phyloP scores from a whole-genome alignment of 1,139 yeast genomes.

The Petasospora rhodanensis region DNA sequence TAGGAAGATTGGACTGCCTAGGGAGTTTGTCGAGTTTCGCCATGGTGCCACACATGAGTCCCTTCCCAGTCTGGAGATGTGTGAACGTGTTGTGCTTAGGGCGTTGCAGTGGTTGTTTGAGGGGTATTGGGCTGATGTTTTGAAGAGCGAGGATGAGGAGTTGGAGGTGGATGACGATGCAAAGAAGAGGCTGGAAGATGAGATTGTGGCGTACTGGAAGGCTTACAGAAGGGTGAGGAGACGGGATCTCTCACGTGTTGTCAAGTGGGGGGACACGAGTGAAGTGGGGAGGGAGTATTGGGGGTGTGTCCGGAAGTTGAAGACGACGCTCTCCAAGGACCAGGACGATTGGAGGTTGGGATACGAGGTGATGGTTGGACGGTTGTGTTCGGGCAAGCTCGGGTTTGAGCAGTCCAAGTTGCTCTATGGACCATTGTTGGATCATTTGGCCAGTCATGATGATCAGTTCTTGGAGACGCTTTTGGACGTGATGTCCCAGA shows the following conservation, averaged over 20 bases:
- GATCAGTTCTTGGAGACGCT: constrained; percentile 10
- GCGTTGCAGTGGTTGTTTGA: constrained; percentile 75
- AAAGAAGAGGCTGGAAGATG: constrained; percentile 30
- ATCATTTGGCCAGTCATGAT: constrained; percentile 14
- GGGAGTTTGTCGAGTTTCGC: constrained; percentile 82
- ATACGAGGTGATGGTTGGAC: constrained; percentile 9
- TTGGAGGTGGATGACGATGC: too few species aligned
- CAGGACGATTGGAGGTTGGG: constrained; percentile 8
- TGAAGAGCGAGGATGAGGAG: not conserved
- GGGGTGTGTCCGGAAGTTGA: constrained; percentile 32
- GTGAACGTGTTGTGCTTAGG: constrained; percentile 50
- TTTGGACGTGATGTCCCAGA: constrained; percentile 22
- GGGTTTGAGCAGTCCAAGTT: constrained; percentile 22
- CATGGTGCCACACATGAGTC: constrained; percentile 91
- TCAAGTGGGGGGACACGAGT: constrained; percentile 38
- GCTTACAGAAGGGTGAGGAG: constrained; percentile 39
- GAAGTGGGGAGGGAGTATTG: constrained; percentile 39
- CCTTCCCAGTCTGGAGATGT: constrained; percentile 64
- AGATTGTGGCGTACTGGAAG: constrained; percentile 17
- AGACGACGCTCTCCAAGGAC: constrained; percentile 6
- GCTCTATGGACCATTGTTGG: constrained; percentile 29
- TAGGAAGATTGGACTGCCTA: constrained; percentile 61
- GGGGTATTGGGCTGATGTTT: constrained; percentile 57
- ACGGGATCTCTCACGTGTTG: constrained; percentile 35
- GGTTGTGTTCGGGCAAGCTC: constrained; percentile 14